Evolutionary conservation across 345 rosid genomes (phyloP).

Genomic region (Cochlearia excelsa): DNA sequence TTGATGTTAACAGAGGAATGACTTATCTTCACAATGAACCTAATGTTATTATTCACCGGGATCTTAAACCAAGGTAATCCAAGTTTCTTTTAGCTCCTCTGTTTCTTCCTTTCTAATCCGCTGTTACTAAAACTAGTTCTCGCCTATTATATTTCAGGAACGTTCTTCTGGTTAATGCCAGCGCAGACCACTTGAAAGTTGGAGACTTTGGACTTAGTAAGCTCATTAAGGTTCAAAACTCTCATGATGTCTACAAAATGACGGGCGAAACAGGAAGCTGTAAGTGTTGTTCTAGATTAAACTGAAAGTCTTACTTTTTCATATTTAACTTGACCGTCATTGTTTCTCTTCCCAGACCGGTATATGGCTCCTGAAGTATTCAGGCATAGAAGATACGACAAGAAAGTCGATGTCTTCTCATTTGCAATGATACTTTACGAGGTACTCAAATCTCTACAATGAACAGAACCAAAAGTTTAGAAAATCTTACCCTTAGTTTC

Average conservation of each 20-base stretch:
- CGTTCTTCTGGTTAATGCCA: constrained; percentile 92
- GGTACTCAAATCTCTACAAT: constrained; percentile 42
- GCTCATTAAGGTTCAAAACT: constrained; percentile 92
- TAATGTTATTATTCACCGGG: constrained; percentile 91
- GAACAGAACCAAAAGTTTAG: constrained; percentile 4
- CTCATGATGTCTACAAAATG: constrained; percentile 98
- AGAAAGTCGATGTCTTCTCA: constrained; percentile 98
- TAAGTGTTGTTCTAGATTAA: constrained; percentile 44
- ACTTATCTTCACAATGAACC: constrained; percentile 98
- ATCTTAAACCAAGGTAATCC: constrained; percentile 85
- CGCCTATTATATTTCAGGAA: constrained; percentile 49
- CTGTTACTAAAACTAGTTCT: not conserved
- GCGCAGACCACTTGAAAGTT: constrained; percentile 93
- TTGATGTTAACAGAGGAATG: constrained; percentile 70
- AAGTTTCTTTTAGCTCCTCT: not conserved
- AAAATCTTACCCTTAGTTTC: constrained; percentile 18
- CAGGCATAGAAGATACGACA: constrained; percentile 92
- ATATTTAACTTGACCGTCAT: constrained; percentile 27
- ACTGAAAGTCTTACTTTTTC: not conserved
- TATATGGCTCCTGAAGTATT: constrained; percentile 99
- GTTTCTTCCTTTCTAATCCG: not conserved
- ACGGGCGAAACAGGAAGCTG: constrained; percentile 99
- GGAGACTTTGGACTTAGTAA: constrained; percentile 99
- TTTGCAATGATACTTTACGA: constrained; percentile 95
- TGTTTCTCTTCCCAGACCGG: constrained; percentile 54